These are phyloP conservation scores for Phylloporus sp. DNA, from an alignment of 768 basidiomycete species.

Conservation along the genomic window DNA sequence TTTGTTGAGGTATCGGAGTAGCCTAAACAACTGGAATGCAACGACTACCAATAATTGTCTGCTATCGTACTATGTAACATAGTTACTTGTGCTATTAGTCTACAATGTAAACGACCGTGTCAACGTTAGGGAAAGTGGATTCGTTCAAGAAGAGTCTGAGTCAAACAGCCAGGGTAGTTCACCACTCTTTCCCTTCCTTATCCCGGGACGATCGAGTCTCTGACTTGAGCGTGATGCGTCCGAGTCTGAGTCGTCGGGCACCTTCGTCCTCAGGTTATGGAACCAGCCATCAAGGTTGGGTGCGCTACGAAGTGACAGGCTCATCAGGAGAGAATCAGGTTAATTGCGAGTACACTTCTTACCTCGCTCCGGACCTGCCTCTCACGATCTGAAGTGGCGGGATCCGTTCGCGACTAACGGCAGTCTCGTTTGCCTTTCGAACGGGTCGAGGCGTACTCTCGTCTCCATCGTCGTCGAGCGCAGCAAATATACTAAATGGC, in stretches of 20 bases:
- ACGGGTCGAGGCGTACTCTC: conserved; percentile 26
- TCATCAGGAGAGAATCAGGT: neutral
- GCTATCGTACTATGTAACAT: neutral
- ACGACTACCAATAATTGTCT: neutral
- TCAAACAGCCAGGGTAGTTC: conserved; percentile 14
- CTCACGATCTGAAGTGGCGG: conserved; percentile 21
- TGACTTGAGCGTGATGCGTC: conserved; percentile 14
- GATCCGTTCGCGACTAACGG: neutral
- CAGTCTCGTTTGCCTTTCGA: neutral
- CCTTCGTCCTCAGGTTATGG: conserved; percentile 3
- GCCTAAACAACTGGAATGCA: no score
- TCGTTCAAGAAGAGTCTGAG: conserved; percentile 3
- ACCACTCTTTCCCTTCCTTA: neutral
- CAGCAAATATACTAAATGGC: neutral
- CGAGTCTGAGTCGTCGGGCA: conserved; percentile 17
- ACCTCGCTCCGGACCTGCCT: conserved; percentile 13
- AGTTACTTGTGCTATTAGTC: neutral
- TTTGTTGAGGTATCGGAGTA: no score
- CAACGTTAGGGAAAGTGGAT: neutral
- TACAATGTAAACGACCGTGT: neutral
- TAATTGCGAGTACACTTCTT: neutral
- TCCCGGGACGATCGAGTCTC: conserved; percentile 2
- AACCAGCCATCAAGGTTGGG: conserved; percentile 7
- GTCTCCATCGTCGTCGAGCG: conserved; percentile 8
- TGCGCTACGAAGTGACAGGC: neutral